A percentile compares a stretch with the other conserved stretches of the same genome.
Conservation (phyloP, 2,329 filamentous ascomycete genomes). For the Coniosporium uncinatum region DNA sequence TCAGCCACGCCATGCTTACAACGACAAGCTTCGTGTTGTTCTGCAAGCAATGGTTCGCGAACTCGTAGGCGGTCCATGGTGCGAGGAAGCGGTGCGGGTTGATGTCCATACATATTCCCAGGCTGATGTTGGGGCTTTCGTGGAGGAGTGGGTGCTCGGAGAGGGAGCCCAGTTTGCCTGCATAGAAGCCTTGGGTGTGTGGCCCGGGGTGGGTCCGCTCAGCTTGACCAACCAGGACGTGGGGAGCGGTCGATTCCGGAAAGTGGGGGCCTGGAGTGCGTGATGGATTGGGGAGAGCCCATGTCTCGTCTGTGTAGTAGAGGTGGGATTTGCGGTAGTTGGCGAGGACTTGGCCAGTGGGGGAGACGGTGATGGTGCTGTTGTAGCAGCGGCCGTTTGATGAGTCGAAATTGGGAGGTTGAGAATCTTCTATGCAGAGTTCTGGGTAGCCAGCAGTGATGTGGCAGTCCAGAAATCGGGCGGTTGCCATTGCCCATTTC, state of each 20-base stretch:
- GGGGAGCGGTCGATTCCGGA: neutral
- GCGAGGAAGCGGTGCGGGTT: conserved; percentile 58
- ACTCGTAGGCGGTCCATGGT: conserved; percentile 53
- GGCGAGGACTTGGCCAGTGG: conserved; percentile 44
- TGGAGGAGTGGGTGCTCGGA: conserved; percentile 8
- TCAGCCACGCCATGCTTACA: conserved; percentile 76
- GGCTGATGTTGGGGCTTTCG: conserved; percentile 15
- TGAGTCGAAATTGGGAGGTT: neutral
- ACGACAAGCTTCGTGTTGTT: conserved; percentile 57
- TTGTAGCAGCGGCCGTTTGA: conserved; percentile 38
- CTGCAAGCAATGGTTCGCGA: conserved; percentile 50
- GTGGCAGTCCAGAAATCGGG: conserved; percentile 59
- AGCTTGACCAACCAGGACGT: neutral
- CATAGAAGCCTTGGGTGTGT: conserved; percentile 22
- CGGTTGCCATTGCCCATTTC: conserved; percentile 64
- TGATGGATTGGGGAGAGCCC: conserved; percentile 46
- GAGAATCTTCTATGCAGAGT: conserved; percentile 6
- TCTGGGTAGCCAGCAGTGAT: conserved; percentile 75
- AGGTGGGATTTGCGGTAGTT: conserved; percentile 62
- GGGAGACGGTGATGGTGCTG: conserved; percentile 50
- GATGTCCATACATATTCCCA: conserved; percentile 52
- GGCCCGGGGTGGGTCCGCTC: neutral
- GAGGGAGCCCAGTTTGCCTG: conserved; percentile 22
- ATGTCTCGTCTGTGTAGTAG: conserved; percentile 62
- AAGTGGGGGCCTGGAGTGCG: too few species aligned